Percentiles rank a stretch among this genome's conserved stretches.
These are phyloP conservation scores for Epicoccum sorghinum DNA, from an alignment of 2,329 filamentous ascomycete genomes.

Conservation along the genomic window DNA sequence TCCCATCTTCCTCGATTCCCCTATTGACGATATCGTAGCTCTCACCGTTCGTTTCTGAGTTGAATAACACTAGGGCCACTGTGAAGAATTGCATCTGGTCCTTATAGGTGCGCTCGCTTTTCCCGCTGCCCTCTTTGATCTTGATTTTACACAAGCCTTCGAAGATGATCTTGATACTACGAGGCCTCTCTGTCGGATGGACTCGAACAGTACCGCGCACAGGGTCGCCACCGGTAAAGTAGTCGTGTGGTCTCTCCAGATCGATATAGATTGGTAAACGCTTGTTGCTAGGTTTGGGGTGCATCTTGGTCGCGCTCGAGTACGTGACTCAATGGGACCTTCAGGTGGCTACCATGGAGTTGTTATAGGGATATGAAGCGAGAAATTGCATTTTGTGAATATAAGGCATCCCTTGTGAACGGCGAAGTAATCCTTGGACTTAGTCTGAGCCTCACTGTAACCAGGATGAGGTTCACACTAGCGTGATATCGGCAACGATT, in stretches of 20 bases:
- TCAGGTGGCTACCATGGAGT: background rate
- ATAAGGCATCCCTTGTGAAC: background rate
- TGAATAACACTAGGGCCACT: background rate
- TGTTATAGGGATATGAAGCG: background rate
- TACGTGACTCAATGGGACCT: background rate
- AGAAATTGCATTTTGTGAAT: background rate
- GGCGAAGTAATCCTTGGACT: too few relatives aligned
- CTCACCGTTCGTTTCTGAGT: background rate
- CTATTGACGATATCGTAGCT: background rate
- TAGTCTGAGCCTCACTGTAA: too few relatives aligned
- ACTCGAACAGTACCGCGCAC: background rate
- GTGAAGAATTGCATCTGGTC: background rate
- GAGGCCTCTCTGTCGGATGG: background rate
- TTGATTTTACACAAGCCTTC: background rate
- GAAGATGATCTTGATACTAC: background rate
- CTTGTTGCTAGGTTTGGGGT: background rate
- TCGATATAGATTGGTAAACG: background rate
- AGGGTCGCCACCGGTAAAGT: background rate
- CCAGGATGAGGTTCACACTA: too few relatives aligned
- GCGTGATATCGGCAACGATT: too few relatives aligned
- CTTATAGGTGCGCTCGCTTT: background rate
- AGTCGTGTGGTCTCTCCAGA: background rate
- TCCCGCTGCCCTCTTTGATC: background rate
- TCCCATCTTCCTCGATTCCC: background rate
- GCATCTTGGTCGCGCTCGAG: background rate